Evolutionary conservation across 768 basidiomycete species (phyloP).

Genomic region (Gloeopeniophorella convolvens): DNA sequence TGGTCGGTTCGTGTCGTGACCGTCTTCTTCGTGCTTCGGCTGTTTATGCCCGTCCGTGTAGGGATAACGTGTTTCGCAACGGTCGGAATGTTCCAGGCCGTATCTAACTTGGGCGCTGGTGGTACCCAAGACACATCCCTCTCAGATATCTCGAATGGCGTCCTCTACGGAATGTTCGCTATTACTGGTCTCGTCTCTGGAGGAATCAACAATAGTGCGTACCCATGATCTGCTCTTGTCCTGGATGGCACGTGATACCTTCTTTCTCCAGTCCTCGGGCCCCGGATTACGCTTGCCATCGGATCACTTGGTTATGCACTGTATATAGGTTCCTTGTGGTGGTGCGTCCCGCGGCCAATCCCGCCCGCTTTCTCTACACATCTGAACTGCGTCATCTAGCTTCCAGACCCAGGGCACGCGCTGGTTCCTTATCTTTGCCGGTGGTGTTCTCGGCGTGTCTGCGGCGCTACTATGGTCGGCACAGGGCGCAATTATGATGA

Average conservation of each 20-base stretch:
- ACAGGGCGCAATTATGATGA: conserved; percentile 49
- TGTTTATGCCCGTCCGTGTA: background rate
- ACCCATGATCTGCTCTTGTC: conserved; percentile 1
- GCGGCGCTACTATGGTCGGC: conserved; percentile 51
- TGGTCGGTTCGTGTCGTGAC: conserved; percentile 10
- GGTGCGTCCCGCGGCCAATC: conserved; percentile 23
- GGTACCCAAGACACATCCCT: conserved; percentile 35
- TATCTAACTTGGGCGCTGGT: conserved; percentile 34
- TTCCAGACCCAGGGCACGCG: conserved; percentile 34
- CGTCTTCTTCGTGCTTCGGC: background rate
- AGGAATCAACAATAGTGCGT: conserved; percentile 31
- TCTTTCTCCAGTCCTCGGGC: conserved; percentile 35
- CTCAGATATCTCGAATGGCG: conserved; percentile 35
- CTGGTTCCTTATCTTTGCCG: conserved; percentile 44
- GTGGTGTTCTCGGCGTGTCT: conserved; percentile 43
- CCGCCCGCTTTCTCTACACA: background rate
- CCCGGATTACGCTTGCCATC: conserved; percentile 41
- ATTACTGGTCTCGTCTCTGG: conserved; percentile 37
- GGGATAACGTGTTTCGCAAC: conserved; percentile 29
- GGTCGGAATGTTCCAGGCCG: conserved; percentile 36
- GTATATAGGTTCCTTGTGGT: conserved; percentile 44
- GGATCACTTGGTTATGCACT: conserved; percentile 48
- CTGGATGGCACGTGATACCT: background rate
- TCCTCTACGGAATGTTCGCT: conserved; percentile 39
- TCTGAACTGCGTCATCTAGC: conserved; percentile 14